These are phyloP conservation scores for Penicillium ochrochloron DNA, from an alignment of 495 filamentous ascomycete species.

Conservation along the genomic window DNA sequence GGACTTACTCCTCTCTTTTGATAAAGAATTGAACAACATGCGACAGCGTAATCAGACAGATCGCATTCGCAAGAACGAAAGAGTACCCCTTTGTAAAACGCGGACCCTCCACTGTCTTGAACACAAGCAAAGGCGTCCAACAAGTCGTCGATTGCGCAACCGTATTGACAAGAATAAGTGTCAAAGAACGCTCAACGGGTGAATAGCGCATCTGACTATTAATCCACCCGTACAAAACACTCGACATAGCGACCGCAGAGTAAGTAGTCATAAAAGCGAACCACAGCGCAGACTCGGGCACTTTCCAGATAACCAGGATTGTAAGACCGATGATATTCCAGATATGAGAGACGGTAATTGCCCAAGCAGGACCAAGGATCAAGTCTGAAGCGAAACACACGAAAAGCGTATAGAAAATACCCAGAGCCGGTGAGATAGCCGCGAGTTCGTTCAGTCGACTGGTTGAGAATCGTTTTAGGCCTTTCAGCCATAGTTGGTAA, in stretches of 20 bases:
- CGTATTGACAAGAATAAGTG: conserved; percentile 56
- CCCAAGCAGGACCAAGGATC: conserved; percentile 46
- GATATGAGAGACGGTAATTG: conserved; percentile 49
- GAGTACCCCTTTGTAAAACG: conserved; percentile 54
- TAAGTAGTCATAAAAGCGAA: conserved; percentile 50
- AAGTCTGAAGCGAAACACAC: conserved; percentile 55
- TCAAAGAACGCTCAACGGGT: conserved; percentile 60
- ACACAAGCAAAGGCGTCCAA: conserved; percentile 44
- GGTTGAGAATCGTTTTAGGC: conserved; percentile 44
- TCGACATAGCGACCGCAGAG: conserved; percentile 41
- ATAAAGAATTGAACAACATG: conserved; percentile 39
- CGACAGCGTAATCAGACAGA: conserved; percentile 46
- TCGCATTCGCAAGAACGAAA: conserved; percentile 51
- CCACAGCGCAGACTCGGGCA: conserved; percentile 52
- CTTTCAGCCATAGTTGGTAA: conserved; percentile 52
- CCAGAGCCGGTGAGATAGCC: conserved; percentile 46
- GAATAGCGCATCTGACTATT: conserved; percentile 53
- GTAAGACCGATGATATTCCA: conserved; percentile 46
- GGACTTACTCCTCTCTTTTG: conserved; percentile 31
- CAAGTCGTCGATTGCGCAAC: conserved; percentile 53
- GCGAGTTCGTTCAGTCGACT: conserved; percentile 49
- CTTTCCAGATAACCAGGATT: conserved; percentile 56
- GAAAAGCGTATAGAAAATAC: conserved; percentile 52
- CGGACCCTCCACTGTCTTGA: conserved; percentile 52
- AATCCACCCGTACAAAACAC: conserved; percentile 52